Conservation (phyloP, 2,329 filamentous ascomycete species). For the Fusarium acutatum region DNA sequence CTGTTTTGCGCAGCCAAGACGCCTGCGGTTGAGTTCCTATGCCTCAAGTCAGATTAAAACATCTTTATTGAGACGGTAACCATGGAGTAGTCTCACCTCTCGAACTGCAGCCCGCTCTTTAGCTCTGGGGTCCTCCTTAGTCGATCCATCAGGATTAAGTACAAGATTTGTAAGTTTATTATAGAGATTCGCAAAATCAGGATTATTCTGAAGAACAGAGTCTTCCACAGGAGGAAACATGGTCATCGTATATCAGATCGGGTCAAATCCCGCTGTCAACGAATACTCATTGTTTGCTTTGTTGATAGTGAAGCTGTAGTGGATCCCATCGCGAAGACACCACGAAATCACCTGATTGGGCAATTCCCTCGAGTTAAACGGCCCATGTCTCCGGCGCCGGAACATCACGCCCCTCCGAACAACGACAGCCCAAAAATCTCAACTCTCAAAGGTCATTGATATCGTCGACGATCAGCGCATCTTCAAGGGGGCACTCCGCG, state of each 20-base stretch:
- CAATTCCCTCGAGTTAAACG: neutral
- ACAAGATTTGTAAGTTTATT: conserved; percentile 61
- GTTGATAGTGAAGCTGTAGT: conserved; percentile 17
- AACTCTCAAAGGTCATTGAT: conserved; percentile 16
- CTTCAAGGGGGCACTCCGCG: conserved; percentile 26
- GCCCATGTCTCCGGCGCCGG: conserved; percentile 31
- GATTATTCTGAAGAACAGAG: conserved; percentile 62
- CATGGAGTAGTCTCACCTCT: conserved; percentile 52
- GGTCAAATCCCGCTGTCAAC: neutral
- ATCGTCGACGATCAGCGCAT: conserved; percentile 34
- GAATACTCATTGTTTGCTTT: neutral
- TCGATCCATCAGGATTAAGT: conserved; percentile 67
- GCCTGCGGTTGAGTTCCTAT: conserved; percentile 60
- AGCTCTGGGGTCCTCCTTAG: conserved; percentile 58
- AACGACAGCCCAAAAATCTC: conserved; percentile 37
- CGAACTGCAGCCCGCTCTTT: conserved; percentile 60
- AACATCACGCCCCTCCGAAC: conserved; percentile 39
- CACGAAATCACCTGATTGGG: conserved; percentile 49
- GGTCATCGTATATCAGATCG: conserved; percentile 14
- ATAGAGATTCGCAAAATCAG: conserved; percentile 68
- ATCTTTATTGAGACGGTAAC: neutral
- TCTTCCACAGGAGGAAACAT: conserved; percentile 70
- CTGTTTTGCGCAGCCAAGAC: conserved; percentile 58
- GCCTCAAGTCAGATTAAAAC: neutral
- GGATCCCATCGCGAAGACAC: conserved; percentile 40